Percentiles rank a stretch among this genome's conserved stretches.
phyloP scores from a whole-genome alignment of 768 basidiomycete genomes.

The Serpula lacrymans region DNA sequence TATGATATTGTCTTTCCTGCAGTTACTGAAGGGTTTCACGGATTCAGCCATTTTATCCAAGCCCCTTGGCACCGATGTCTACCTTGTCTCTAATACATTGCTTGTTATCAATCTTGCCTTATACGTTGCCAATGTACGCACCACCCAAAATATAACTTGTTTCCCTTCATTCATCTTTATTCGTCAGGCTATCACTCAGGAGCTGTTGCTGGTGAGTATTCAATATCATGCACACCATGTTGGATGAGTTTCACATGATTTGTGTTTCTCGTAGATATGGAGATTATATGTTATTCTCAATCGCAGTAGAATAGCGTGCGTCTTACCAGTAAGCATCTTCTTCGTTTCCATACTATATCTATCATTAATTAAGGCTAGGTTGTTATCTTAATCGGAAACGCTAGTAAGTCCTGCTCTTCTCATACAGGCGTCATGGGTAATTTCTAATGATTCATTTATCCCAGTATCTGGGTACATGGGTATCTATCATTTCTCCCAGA shows the following conservation, averaged over 20 bases:
- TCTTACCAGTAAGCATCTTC: constrained; percentile 13
- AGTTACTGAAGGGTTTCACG: constrained; percentile 1
- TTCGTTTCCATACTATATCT: too few relatives aligned
- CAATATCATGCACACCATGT: too few relatives aligned
- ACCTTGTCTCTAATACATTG: not conserved
- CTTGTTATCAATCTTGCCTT: constrained; percentile 3
- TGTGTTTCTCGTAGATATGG: constrained; percentile 18
- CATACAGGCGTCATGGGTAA: too few relatives aligned
- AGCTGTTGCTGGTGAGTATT: too few relatives aligned
- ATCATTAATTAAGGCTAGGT: too few relatives aligned
- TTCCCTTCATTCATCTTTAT: not conserved
- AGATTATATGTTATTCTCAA: constrained; percentile 19
- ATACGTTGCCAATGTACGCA: constrained; percentile 2
- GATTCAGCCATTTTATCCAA: not conserved
- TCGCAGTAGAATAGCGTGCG: constrained; percentile 7
- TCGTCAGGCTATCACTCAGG: not conserved
- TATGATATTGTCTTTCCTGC: constrained; percentile 3
- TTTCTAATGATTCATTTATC: too few relatives aligned
- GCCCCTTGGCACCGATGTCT: not conserved
- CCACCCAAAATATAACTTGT: too few relatives aligned
- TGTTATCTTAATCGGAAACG: too few relatives aligned
- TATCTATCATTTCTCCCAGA: too few relatives aligned
- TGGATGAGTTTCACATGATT: too few relatives aligned
- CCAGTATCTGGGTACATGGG: too few relatives aligned
- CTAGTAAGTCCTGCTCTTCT: too few relatives aligned